These are phyloP conservation scores for Mychonastes homosphaera DNA, from an alignment of 139 green algal species.

Conservation along the genomic window DNA sequence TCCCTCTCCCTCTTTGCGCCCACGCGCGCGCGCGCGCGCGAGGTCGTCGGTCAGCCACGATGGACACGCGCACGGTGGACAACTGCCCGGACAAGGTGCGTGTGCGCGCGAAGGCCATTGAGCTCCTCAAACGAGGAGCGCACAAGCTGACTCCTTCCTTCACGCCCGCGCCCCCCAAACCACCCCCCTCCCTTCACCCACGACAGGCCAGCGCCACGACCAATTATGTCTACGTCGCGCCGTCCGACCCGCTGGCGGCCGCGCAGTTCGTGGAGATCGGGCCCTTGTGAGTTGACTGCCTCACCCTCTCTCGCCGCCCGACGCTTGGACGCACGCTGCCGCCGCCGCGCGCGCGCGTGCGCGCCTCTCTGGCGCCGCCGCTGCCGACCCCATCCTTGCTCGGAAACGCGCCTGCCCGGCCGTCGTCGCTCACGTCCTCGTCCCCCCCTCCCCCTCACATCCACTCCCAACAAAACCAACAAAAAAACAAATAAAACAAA, in stretches of 20 bases:
- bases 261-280: conserved; percentile 34
- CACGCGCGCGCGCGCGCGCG: background rate
- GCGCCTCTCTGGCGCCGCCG: no score
- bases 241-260: conserved; percentile 28
- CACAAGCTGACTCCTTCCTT: background rate
- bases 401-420: no score
- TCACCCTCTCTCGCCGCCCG: no score
- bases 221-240: conserved; percentile 57
- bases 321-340: conserved; percentile 1
- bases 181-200: background rate
- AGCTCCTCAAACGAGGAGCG: background rate
- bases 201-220: conserved; percentile 42
- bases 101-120: background rate
- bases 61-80: conserved; percentile 19
- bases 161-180: background rate
- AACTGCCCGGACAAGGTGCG: conserved; percentile 39
- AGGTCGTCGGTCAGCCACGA: conserved; percentile 1
- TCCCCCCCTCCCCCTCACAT: no score
- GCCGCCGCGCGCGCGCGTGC: background rate
- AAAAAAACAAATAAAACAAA: no score
- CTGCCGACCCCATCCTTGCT: no score
- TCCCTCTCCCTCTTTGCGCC: background rate
- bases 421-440: no score
- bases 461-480: no score
- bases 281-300: conserved; percentile 47